phyloP scores from a whole-genome alignment of 2,329 filamentous ascomycete genomes.

The Phialophora chinensis region DNA sequence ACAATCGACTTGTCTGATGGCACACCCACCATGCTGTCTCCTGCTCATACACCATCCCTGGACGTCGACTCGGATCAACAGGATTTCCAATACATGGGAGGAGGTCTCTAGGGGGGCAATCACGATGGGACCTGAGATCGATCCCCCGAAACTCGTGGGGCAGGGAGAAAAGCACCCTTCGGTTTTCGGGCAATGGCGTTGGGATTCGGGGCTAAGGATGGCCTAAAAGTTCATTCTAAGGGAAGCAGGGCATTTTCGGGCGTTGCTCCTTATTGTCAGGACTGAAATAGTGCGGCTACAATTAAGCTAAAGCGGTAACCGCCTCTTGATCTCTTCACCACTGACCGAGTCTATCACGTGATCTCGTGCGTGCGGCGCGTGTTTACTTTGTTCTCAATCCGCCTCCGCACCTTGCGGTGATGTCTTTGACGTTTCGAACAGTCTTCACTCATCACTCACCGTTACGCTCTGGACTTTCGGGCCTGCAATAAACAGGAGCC shows the following conservation, averaged over 20 bases:
- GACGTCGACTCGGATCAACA: constrained; percentile 5
- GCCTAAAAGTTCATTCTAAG: neutral
- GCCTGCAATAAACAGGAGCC: neutral
- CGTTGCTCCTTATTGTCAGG: neutral
- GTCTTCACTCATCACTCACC: neutral
- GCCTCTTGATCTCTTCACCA: neutral
- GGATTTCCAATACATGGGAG: constrained; percentile 22
- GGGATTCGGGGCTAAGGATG: neutral
- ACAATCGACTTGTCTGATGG: constrained; percentile 16
- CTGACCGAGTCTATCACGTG: neutral
- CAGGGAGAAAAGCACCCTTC: neutral
- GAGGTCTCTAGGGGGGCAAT: neutral
- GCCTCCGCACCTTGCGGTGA: neutral
- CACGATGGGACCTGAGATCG: neutral
- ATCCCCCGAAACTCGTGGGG: neutral
- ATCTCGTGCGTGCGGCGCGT: neutral
- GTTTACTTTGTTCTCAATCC: neutral
- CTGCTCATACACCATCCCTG: constrained; percentile 15
- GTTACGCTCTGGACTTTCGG: neutral
- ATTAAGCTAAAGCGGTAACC: neutral
- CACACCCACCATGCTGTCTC: neutral
- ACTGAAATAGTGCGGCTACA: neutral
- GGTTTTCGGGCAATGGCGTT: neutral
- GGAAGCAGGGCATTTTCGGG: neutral
- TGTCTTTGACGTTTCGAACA: neutral